Evolutionary conservation across 164 flowering plant genomes (phyloP).

Genomic region (Nelumbo lutea): DNA sequence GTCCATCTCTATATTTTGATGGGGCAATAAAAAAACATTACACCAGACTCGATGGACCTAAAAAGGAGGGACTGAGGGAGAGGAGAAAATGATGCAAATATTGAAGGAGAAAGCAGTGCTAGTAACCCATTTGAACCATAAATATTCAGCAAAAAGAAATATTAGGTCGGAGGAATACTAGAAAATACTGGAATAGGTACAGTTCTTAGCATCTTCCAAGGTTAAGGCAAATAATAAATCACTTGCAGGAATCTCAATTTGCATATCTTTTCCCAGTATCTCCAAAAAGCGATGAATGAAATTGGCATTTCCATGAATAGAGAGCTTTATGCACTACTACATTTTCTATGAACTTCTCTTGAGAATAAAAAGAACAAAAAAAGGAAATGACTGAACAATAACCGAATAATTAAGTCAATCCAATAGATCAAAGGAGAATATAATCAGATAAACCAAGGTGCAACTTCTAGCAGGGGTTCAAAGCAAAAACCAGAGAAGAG

Average conservation of each 20-base stretch:
- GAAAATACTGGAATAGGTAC: no score
- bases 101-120: no score
- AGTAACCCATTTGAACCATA: no score
- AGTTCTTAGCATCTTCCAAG: no score
- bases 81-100: no score
- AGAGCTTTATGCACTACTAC: neutral
- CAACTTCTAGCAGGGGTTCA: slow-evolving; percentile 76
- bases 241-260: neutral
- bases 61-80: no score
- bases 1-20: no score
- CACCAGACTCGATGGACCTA: no score
- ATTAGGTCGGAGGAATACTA: no score
- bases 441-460: slow-evolving; percentile 30
- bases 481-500: slow-evolving; percentile 93
- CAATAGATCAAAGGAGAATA: neutral
- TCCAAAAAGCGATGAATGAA: neutral
- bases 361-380: neutral
- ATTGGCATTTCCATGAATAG: neutral
- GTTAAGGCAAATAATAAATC: neutral
- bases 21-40: no score
- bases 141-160: no score
- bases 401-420: neutral
- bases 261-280: neutral
- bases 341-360: neutral
- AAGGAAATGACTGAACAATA: neutral